Base-by-base conservation (phyloP, 805 yeast genomes). In the Kuraishia hungarica region DNA sequence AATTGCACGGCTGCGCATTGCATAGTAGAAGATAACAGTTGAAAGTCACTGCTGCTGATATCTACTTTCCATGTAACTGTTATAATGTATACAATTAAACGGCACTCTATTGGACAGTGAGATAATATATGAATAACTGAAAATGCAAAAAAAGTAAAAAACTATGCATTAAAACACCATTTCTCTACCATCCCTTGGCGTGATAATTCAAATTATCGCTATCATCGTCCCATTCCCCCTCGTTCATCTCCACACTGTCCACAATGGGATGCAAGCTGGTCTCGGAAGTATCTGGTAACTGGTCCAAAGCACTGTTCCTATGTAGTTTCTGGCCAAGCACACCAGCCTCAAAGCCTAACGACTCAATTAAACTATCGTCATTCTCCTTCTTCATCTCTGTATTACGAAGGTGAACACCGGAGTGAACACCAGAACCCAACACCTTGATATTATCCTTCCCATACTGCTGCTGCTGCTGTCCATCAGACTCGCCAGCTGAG, bases 171-270 rank as follows among this genome's bases (percentile, higher is more conserved):
- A 35, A 35, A 35, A 35, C 43, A 35, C 43, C 15, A 19, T 15
- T 22, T 13, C 26, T 2, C 23, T 26, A 53, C 55, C 55, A 53
- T 1, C 55, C 55, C 50, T 39, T 53, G 13, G 55, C 55, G 22
- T 49, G 52, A 35, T 53, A 53, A 20, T 50, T 53, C 24, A 28
- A 19, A 28, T 53, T 53, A 24, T 53, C 55, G 10, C 48, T 20
- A 19, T 49, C 52, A 19, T 53, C 55, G 17, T 53, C 55, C 22
- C 46, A n/a, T 13, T 22, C 48, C 6, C 35, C 23, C 4, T 13
- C 48, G 23, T 23, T 23, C 20, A 43, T 19, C n/a, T 48, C 55
- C 19, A 48, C 55, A 23, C 49, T 51, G 11, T 19, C 48, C 24
- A 39, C 21, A 20, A 39, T 28, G 43, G 43, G 21, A 13, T 35